Base-by-base conservation (phyloP, 345 rosid species). In the Populus euphratica region DNA sequence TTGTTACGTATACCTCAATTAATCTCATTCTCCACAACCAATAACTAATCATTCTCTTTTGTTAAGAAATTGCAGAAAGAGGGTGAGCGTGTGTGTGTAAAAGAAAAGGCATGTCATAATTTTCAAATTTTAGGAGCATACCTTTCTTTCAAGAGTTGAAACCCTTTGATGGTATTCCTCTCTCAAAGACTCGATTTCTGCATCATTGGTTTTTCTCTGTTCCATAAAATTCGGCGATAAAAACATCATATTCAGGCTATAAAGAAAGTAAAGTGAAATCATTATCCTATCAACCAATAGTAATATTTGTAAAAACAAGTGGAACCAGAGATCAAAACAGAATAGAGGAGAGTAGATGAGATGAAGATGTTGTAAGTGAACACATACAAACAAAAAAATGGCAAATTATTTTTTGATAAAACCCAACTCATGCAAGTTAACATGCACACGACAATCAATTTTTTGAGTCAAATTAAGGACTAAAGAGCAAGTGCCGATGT, bases 121-220 rank as follows among this genome's bases (percentile, higher is more conserved):
- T 50, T 50, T 50, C n/a, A 50, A 50, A 23, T 56, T 69, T 20
- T 5, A 36, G 21, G 5, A 41, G n/a, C 61, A 56, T 74, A 92
- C 99, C 97, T 92, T 94, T 78, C 98, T 94, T 88, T 96, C 99
- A 69, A 96, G 95, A 73, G 90, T 86, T 63, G 96, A 90, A 87
- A 94, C 92, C 86, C 97, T 89, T 86, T 96, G 98, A 87, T 94
- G 99, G 85, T 91, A 94, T 87, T 94, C 98, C 87, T 94, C 99
- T 77, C 96, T 88, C 87, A 96, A 85, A 76, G 99, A 89, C 85
- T 96, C 98, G 68, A 96, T 84, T 88, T 96, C 99, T 6, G 96
- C 97, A 56, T 92, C 99, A 78, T 73, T 90, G 72, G 97, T 85
- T 87, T 92, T 94, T 81, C 91, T 89, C 99, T 94, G 94, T 79